Percentiles rank a stretch among this genome's conserved stretches.
Evolutionary conservation across 306 rosid genomes (phyloP).

Genomic region (Trifolium fragiferum): DNA sequence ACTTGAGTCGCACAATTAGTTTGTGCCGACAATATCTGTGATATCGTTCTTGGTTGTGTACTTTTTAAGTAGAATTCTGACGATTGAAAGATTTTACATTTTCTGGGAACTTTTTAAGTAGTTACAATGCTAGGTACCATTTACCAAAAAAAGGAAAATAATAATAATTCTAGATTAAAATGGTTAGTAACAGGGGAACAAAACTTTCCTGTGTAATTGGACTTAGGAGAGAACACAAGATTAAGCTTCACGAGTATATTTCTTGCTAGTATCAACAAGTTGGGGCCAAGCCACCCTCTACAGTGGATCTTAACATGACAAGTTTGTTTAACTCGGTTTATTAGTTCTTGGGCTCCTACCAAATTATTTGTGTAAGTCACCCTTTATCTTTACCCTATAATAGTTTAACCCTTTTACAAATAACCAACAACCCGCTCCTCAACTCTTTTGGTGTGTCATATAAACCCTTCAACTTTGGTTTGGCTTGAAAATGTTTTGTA

Average conservation of each 20-base stretch:
- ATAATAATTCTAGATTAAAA: slow-evolving; percentile 14
- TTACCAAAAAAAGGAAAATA: neutral
- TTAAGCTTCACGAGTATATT: slow-evolving; percentile 3
- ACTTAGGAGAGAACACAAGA: neutral
- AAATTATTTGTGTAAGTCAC: neutral
- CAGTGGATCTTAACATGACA: neutral
- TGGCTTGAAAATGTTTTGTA: neutral
- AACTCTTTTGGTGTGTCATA: neutral
- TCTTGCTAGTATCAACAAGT: neutral
- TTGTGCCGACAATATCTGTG: slow-evolving; percentile 15
- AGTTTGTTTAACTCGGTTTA: neutral
- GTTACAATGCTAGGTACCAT: neutral
- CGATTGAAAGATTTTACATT: slow-evolving; percentile 23
- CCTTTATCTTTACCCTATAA: neutral
- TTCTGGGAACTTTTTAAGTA: neutral
- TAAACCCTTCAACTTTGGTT: neutral
- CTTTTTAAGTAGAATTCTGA: slow-evolving; percentile 16
- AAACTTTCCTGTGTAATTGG: neutral
- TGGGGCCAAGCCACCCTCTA: too few species aligned
- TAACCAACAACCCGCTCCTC: neutral
- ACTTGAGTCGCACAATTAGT: neutral
- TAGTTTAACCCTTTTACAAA: neutral
- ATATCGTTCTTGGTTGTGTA: slow-evolving; percentile 6
- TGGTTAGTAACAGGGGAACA: neutral
- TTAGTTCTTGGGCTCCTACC: slow-evolving; percentile 16